Evolutionary conservation across 2,329 filamentous ascomycete genomes (phyloP).

Genomic region (Claviceps humidiphila): DNA sequence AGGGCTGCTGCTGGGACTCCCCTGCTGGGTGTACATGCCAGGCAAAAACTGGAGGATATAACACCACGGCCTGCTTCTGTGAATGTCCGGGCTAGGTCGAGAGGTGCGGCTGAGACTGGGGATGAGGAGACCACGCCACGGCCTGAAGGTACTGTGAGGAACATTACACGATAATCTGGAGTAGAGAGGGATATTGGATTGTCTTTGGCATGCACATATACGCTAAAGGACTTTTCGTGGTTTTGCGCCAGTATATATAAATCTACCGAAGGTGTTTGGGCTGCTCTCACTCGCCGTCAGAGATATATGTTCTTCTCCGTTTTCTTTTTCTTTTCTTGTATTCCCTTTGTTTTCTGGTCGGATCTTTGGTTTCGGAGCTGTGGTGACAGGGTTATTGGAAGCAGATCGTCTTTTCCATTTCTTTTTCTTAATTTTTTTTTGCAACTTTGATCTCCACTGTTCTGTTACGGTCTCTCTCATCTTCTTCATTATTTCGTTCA

Average conservation of each 20-base stretch:
- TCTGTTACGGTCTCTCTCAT: neutral
- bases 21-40: constrained; percentile 9
- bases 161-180: too few species aligned
- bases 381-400: neutral
- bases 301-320: neutral
- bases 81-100: neutral
- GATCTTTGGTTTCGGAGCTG: neutral
- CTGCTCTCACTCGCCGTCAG: too few species aligned
- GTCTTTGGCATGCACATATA: too few species aligned
- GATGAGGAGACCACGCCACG: constrained; percentile 29
- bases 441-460: constrained; percentile 3
- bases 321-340: neutral
- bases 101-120: neutral
- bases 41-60: neutral
- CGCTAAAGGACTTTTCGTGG: neutral
- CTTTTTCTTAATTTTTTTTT: constrained; percentile 3
- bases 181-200: too few species aligned
- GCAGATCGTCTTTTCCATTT: neutral
- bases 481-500: constrained; percentile 6
- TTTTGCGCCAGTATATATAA: neutral
- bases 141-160: constrained; percentile 10
- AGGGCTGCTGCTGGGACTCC: neutral
- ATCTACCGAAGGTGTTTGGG: too few species aligned
- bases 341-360: neutral
- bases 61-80: constrained; percentile 23